Conservation (phyloP, 2,329 filamentous ascomycete species). For the Aspergillus sp. region DNA sequence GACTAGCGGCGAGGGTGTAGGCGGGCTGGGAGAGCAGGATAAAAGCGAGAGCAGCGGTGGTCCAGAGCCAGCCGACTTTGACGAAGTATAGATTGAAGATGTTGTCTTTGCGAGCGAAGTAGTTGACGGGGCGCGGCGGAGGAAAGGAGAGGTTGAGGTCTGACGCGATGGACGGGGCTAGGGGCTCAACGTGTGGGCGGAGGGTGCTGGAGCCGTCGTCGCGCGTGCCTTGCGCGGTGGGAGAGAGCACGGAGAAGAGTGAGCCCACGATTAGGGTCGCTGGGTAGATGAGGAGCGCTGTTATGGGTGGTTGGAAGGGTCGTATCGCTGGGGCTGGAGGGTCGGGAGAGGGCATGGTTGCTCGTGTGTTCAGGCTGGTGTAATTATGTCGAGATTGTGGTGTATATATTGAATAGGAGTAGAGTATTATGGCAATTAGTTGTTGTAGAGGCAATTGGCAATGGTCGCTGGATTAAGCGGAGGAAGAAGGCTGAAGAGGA, state of each 20-base stretch:
- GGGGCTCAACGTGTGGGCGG: constrained; percentile 48
- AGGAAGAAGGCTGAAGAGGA: constrained; percentile 10
- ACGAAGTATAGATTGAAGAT: constrained; percentile 91
- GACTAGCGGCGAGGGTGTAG: constrained; percentile 47
- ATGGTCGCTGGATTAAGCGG: too few relatives aligned
- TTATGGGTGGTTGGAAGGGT: constrained; percentile 11
- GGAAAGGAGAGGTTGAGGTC: constrained; percentile 29
- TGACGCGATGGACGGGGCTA: constrained; percentile 37
- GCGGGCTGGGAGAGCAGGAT: constrained; percentile 71
- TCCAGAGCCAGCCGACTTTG: constrained; percentile 94
- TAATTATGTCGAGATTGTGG: neutral
- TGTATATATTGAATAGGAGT: neutral
- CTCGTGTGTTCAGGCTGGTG: neutral
- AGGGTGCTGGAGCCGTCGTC: neutral
- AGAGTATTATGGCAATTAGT: accelerated
- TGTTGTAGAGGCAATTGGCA: neutral
- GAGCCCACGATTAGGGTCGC: constrained; percentile 76
- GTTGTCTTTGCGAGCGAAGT: constrained; percentile 94
- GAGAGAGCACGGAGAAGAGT: constrained; percentile 76
- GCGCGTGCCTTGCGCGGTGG: constrained; percentile 58
- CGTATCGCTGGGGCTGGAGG: constrained; percentile 8
- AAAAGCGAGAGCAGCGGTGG: constrained; percentile 69
- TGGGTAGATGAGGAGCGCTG: constrained; percentile 72
- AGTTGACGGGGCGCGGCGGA: constrained; percentile 49
- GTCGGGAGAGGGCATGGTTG: constrained; percentile 11